A percentile compares a stretch with the other conserved stretches of the same genome.
Evolutionary conservation across 2,329 filamentous ascomycete genomes (phyloP).

Genomic region (Penicillium sumatraense): DNA sequence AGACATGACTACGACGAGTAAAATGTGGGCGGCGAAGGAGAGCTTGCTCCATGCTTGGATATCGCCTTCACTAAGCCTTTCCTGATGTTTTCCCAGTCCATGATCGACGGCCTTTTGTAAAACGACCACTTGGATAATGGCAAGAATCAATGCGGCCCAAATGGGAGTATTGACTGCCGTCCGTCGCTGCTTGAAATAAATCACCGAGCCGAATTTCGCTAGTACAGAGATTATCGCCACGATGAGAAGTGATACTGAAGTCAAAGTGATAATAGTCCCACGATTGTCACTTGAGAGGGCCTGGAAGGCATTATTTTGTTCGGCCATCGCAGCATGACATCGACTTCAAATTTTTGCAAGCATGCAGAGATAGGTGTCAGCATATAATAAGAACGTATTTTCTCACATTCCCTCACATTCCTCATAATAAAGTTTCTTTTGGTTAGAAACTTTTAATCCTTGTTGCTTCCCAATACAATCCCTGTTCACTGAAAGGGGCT

Average conservation of each 20-base stretch:
- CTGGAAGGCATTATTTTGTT: slow-evolving; percentile 10
- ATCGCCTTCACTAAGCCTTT: slow-evolving; percentile 2
- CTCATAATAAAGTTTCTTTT: not conserved
- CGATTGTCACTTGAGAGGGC: slow-evolving; percentile 12
- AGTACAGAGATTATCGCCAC: slow-evolving; percentile 19
- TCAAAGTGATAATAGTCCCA: slow-evolving; percentile 10
- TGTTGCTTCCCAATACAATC: not conserved
- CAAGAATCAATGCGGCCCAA: slow-evolving; percentile 16
- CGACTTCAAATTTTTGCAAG: not conserved
- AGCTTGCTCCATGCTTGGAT: slow-evolving; percentile 16
- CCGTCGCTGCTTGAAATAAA: slow-evolving; percentile 20
- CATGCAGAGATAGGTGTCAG: not conserved
- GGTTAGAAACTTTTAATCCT: not conserved
- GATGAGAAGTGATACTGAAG: slow-evolving; percentile 13
- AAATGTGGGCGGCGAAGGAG: slow-evolving; percentile 15
- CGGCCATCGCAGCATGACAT: slow-evolving; percentile 6
- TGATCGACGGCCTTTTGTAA: slow-evolving; percentile 18
- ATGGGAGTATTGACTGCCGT: slow-evolving; percentile 17
- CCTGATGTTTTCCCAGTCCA: slow-evolving; percentile 18
- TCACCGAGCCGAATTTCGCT: slow-evolving; percentile 14
- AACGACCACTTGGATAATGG: slow-evolving; percentile 16
- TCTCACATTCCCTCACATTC: too few species aligned
- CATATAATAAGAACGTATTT: not conserved
- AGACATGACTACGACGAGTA: slow-evolving; percentile 14
- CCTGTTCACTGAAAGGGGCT: not conserved